Base-by-base conservation (phyloP, 805 yeast genomes). In the Novakomyces olei region DNA sequence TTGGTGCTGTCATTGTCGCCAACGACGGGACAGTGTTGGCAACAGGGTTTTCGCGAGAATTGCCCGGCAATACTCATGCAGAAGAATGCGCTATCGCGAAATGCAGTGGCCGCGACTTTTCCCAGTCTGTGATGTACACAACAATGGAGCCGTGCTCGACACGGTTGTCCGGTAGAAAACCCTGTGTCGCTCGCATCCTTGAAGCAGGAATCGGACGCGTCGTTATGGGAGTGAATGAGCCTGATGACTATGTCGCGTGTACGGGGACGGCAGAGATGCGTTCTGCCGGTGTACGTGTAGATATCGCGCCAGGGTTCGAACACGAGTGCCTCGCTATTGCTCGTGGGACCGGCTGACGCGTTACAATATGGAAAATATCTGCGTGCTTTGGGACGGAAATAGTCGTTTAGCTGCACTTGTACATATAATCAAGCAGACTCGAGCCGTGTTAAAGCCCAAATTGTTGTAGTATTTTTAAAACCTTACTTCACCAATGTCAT, bases 61-160 rank as follows among this genome's bases (percentile, higher is more conserved):
- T 83, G 2, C 77, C 74, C 14, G 98, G 96, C 0, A 88, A 85
- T 51, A 85, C 98, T 0, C 98, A 85, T 50, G 98, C 98, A 3
- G 98, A 88, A 46, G 94, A 88, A 49, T 75, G 91, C 57, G 94
- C 94, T 0, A 48, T 88, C 36, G 75, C 71, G 20, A 88, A 88
- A 50, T 74, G 72, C 42, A 26, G 19, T 17, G 9, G 4, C 15
- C 2, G 12, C 20, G 15, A 27, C 30, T 2, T 29, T 29, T 6
- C 94, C 94, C 1, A 47, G 44, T 5, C 88, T 0, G 78, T 76
- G 25, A 51, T 88, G 8, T 88, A 78, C 50, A 85, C 96, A 0
- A 80, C 95, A 0, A 88, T 88, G 96, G 98, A 88, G 47, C 98
- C 98, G 1, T 88, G 98, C 48, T 72, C 92, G 4, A 65, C 67